phyloP scores from a whole-genome alignment of 192 early-diverging fungal genomes.

The Piromyces finnis region DNA sequence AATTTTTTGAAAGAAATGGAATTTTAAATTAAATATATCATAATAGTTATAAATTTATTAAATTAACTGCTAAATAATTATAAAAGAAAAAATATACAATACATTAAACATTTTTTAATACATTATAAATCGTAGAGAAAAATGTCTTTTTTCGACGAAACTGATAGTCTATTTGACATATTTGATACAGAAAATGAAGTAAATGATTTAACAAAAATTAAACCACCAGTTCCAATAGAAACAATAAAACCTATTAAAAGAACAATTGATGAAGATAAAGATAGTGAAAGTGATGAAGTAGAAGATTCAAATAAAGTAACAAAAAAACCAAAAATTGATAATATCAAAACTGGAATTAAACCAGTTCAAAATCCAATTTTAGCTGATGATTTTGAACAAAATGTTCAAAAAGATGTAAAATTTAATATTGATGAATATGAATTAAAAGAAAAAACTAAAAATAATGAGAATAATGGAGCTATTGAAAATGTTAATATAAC shows the following conservation, averaged over 20 bases:
- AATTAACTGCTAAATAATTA: too few species aligned
- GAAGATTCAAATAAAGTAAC: not conserved
- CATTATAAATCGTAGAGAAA: not conserved
- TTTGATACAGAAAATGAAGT: not conserved
- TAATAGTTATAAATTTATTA: too few species aligned
- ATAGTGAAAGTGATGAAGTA: not conserved
- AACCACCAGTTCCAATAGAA: not conserved
- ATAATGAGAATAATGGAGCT: constrained; percentile 5
- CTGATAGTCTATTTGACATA: not conserved
- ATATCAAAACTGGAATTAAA: not conserved
- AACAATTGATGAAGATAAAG: not conserved
- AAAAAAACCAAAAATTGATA: not conserved
- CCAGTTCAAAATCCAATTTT: constrained; percentile 25
- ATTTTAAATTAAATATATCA: too few species aligned
- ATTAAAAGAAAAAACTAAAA: constrained; percentile 21
- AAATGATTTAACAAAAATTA: not conserved
- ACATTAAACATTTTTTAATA: too few species aligned
- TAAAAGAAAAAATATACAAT: too few species aligned
- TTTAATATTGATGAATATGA: constrained; percentile 26
- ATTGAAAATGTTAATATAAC: constrained; percentile 6
- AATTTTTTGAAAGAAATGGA: too few species aligned
- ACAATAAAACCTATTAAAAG: not conserved
- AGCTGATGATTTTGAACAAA: constrained; percentile 49
- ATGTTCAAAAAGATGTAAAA: constrained; percentile 45
- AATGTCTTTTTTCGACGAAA: not conserved